Evolutionary conservation across 148 eudicot genomes (phyloP), one percentile per base, ranked within the genome.

Genomic region (Persicaria maculosa): DNA sequence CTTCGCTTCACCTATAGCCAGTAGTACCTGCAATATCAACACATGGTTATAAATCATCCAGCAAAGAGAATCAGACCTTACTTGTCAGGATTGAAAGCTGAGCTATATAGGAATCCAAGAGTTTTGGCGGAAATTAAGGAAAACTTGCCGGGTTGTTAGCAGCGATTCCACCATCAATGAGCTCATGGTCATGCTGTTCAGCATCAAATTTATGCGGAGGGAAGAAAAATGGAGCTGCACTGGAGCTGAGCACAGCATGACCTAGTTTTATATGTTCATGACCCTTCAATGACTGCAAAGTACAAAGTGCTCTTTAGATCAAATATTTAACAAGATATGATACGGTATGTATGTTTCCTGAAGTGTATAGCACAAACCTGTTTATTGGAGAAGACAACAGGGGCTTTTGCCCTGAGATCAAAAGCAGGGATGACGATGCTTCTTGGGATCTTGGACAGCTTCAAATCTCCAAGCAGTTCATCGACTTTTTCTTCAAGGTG

Each of bases 101-200:
- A 31, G 40, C 40, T 31, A 31, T 31, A 31, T 31, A 31, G 40
- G 40, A 31, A 31, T 31, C 40, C 40, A 31, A 31, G 40, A 31
- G 40, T 31, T 31, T 31, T 31, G 40, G 40, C 40, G 40, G 40
- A 31, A 31, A 31, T 31, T 31, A 7, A 22, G 17, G 45, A 14
- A 11, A 31, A 11, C 46, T 64, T 64, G 73, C 86, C 76, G 87
- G 90, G 76, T 86, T 84, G 47, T 82, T 84, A 20, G 87, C 89
- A 3, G 85, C 87, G 10, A 86, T 77, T 12, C 85, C 87, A 19
- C 89, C 89, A 75, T 86, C 90, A 59, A 82, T 73, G 47, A 82
- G 84, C 50, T 84, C 50, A 17, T 82, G 87, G 1, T 59, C 59
- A 2, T 59, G 50, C 4, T 76, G 77, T 57, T 77, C 53, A 16